phyloP scores from a whole-genome alignment of 768 basidiomycete genomes.

The Boletus reticuloceps region DNA sequence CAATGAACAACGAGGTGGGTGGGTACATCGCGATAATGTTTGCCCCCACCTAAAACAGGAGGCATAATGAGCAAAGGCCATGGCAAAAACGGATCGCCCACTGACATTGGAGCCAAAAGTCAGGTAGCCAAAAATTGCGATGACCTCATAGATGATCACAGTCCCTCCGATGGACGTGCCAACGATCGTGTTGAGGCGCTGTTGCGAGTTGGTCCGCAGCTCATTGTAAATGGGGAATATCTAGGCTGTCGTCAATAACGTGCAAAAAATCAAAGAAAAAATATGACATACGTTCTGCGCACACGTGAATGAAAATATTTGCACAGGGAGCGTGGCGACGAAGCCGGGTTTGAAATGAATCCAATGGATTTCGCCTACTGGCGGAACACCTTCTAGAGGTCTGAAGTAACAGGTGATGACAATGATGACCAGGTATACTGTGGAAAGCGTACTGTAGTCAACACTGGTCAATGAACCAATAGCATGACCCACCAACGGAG shows the following conservation, averaged over 20 bases:
- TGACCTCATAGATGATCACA: constrained; percentile 80
- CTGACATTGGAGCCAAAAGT: constrained; percentile 86
- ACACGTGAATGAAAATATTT: constrained; percentile 91
- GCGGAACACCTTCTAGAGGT: constrained; percentile 62
- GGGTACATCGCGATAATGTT: constrained; percentile 97
- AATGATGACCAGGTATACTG: constrained; percentile 76
- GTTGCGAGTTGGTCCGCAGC: constrained; percentile 74
- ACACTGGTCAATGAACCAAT: neutral
- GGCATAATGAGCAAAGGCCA: neutral
- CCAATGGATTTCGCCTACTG: constrained; percentile 64
- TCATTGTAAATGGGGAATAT: constrained; percentile 95
- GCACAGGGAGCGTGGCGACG: constrained; percentile 86
- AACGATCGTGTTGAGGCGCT: constrained; percentile 84
- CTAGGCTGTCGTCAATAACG: constrained; percentile 37
- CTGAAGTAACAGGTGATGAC: constrained; percentile 79
- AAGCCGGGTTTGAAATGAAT: constrained; percentile 77
- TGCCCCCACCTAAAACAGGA: constrained; percentile 61
- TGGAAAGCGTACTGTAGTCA: neutral
- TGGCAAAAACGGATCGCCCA: neutral
- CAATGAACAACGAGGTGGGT: constrained; percentile 86
- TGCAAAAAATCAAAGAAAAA: constrained; percentile 1
- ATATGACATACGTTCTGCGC: constrained; percentile 74
- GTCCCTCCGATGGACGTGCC: constrained; percentile 84
- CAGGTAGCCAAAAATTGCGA: constrained; percentile 86
- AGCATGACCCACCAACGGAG: constrained; percentile 66